Conservation (phyloP, 768 basidiomycete species). For the Macrolepiota albuminosa region DNA sequence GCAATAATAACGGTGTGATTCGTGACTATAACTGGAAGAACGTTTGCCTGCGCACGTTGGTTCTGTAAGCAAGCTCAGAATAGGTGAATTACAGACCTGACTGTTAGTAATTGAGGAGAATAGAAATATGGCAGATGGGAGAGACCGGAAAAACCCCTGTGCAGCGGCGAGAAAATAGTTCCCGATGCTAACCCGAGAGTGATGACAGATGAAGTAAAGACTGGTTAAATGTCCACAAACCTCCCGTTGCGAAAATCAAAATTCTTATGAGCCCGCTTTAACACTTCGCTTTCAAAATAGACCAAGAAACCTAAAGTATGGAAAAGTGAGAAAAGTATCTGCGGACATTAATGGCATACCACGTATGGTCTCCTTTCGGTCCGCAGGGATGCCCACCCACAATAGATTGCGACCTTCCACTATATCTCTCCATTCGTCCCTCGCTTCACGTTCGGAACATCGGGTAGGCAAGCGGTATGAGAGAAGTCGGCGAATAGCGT, state of each 20-base stretch:
- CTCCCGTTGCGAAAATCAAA: constrained; percentile 93
- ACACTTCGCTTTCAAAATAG: constrained; percentile 82
- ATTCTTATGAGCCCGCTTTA: constrained; percentile 88
- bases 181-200: constrained; percentile 51
- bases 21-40: constrained; percentile 88
- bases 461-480: constrained; percentile 73
- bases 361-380: constrained; percentile 88
- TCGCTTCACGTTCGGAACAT: constrained; percentile 67
- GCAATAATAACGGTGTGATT: constrained; percentile 96
- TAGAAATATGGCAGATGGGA: constrained; percentile 91
- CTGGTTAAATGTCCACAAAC: constrained; percentile 24
- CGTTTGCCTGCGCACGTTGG: constrained; percentile 50
- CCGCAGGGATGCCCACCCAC: constrained; percentile 84
- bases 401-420: constrained; percentile 80
- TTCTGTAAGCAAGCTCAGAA: constrained; percentile 13
- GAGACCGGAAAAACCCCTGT: constrained; percentile 84
- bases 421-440: constrained; percentile 89
- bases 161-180: constrained; percentile 92
- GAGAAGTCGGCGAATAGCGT: constrained; percentile 72
- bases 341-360: constrained; percentile 37
- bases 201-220: background rate
- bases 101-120: constrained; percentile 90
- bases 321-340: background rate
- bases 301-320: constrained; percentile 75
- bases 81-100: constrained; percentile 30